phyloP scores from a whole-genome alignment of 2,329 filamentous ascomycete species.

The Paecilomyces fulvus region DNA sequence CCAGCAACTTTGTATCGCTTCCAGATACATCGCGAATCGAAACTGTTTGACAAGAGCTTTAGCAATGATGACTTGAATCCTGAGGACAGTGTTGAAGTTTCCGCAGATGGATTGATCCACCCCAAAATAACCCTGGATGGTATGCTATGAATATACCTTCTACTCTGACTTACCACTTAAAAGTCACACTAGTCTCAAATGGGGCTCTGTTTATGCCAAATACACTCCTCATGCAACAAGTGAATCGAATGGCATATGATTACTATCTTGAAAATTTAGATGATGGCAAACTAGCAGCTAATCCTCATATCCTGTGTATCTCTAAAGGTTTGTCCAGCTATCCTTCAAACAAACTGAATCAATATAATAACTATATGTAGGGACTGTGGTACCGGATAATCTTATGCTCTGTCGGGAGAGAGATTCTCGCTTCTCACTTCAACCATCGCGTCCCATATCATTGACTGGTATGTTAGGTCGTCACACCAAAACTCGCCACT shows the following conservation, averaged over 20 bases:
- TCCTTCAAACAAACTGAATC: too few species aligned
- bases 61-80: conserved; percentile 1
- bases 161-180: not conserved
- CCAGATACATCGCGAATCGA: conserved; percentile 4
- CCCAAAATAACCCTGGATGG: conserved; percentile 2
- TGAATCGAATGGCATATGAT: conserved; percentile 8
- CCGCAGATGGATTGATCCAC: conserved; percentile 4
- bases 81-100: conserved; percentile 5
- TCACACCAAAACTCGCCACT: too few species aligned
- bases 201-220: conserved; percentile 13
- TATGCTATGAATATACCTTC: not conserved
- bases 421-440: conserved; percentile 9
- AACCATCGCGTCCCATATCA: conserved; percentile 10
- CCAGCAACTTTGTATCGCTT: conserved; percentile 5
- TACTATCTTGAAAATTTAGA: conserved; percentile 7
- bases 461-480: conserved; percentile 7
- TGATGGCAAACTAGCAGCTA: conserved; percentile 4
- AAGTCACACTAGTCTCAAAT: conserved; percentile 6
- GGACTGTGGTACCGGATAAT: conserved; percentile 6
- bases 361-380: not conserved
- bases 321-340: conserved; percentile 5
- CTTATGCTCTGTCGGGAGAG: conserved; percentile 8
- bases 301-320: conserved; percentile 10
- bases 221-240: conserved; percentile 11
- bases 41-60: not conserved